Conservation (phyloP, 768 basidiomycete species). For the Lentinula raphanica region DNA sequence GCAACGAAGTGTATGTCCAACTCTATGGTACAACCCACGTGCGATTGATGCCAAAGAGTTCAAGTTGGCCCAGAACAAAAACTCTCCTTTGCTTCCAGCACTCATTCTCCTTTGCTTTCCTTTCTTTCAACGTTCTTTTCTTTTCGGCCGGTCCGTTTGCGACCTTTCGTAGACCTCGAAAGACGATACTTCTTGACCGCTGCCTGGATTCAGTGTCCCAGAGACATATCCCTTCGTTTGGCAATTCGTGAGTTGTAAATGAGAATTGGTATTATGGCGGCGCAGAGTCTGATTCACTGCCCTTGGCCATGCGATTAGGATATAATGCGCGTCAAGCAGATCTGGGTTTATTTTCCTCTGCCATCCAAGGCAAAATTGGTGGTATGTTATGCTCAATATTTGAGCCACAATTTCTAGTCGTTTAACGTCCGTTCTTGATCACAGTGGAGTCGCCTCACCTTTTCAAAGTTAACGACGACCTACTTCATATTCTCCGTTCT, state of each 20-base stretch:
- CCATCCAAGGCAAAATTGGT: slow-evolving; percentile 39
- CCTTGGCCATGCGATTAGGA: neutral
- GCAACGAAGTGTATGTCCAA: neutral
- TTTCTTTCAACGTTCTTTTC: slow-evolving; percentile 7
- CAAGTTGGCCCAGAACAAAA: neutral
- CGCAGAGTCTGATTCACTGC: slow-evolving; percentile 1
- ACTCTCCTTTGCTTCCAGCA: neutral
- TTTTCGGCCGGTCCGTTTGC: slow-evolving; percentile 19
- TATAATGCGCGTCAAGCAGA: slow-evolving; percentile 35
- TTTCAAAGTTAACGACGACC: slow-evolving; percentile 57
- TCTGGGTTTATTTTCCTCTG: slow-evolving; percentile 32
- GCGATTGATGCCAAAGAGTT: neutral
- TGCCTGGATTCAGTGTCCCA: slow-evolving; percentile 29
- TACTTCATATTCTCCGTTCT: slow-evolving; percentile 65
- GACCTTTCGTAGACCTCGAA: slow-evolving; percentile 11
- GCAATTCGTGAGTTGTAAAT: slow-evolving; percentile 3
- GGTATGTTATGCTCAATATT: slow-evolving; percentile 32
- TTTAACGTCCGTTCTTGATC: neutral
- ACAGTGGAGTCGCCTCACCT: slow-evolving; percentile 68
- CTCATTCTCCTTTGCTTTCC: slow-evolving; percentile 13
- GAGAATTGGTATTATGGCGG: neutral
- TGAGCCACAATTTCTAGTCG: neutral
- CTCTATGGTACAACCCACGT: neutral
- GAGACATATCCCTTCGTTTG: slow-evolving; percentile 32
- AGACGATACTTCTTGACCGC: slow-evolving; percentile 24